Conservation (phyloP, 2,329 filamentous ascomycete species). For the Fusarium nanum region DNA sequence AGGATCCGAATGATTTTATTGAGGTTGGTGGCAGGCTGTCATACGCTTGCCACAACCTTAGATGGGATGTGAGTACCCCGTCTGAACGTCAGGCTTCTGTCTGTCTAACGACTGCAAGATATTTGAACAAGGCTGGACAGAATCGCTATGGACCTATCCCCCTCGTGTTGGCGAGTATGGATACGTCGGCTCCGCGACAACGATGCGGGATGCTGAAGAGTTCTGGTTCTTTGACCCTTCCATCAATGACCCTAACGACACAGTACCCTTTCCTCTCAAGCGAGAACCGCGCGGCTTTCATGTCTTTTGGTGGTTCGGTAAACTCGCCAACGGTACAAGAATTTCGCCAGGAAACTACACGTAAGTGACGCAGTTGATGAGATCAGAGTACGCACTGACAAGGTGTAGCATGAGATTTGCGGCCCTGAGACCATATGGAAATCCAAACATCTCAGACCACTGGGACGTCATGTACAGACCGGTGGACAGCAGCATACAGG, state of each 20-base stretch:
- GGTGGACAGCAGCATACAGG: slow-evolving; percentile 50
- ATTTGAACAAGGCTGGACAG: slow-evolving; percentile 54
- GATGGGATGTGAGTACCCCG: slow-evolving; percentile 51
- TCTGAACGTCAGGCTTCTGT: neutral
- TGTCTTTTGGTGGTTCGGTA: slow-evolving; percentile 57
- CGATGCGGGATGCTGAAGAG: slow-evolving; percentile 51
- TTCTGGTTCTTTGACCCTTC: slow-evolving; percentile 52
- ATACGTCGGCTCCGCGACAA: slow-evolving; percentile 58
- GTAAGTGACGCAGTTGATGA: slow-evolving; percentile 41
- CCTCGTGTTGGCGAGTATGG: slow-evolving; percentile 52
- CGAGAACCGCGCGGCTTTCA: slow-evolving; percentile 50
- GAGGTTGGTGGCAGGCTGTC: slow-evolving; percentile 47
- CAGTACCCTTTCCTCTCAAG: slow-evolving; percentile 53
- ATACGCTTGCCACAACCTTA: slow-evolving; percentile 51
- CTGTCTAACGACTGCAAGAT: slow-evolving; percentile 46
- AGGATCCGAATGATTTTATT: slow-evolving; percentile 47
- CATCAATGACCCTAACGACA: slow-evolving; percentile 53
- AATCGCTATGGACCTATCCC: slow-evolving; percentile 57
- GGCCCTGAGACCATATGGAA: slow-evolving; percentile 56
- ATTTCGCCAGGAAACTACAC: slow-evolving; percentile 57
- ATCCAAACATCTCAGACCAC: slow-evolving; percentile 54
- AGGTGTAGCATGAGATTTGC: slow-evolving; percentile 55
- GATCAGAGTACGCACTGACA: slow-evolving; percentile 20
- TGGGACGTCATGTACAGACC: slow-evolving; percentile 55
- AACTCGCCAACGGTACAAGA: slow-evolving; percentile 55